Percentiles rank a stretch among this genome's conserved stretches.
Conservation (phyloP, 2,329 filamentous ascomycete genomes). For the Cercospora citrullina region DNA sequence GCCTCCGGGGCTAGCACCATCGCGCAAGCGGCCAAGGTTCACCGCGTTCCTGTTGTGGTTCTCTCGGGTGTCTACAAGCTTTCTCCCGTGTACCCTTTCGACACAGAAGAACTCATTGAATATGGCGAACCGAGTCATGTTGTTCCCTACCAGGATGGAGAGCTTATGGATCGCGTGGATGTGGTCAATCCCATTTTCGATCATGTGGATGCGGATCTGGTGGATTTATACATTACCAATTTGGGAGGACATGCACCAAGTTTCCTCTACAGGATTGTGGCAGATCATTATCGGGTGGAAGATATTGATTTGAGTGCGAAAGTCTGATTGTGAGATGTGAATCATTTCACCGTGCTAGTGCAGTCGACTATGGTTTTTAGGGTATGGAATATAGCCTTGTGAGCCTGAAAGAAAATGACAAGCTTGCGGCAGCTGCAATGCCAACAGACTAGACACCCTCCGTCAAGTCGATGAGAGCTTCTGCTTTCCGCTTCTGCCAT, state of each 20-base stretch:
- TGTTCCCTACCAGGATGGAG: conserved; percentile 74
- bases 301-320: conserved; percentile 57
- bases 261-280: conserved; percentile 71
- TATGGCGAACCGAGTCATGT: conserved; percentile 79
- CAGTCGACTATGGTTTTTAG: not conserved
- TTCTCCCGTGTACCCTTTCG: conserved; percentile 83
- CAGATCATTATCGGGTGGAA: conserved; percentile 73
- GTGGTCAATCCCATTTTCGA: conserved; percentile 79
- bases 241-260: conserved; percentile 70
- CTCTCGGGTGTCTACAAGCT: conserved; percentile 92
- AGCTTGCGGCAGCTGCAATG: not conserved
- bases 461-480: not conserved
- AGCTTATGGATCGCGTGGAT: conserved; percentile 74
- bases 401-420: not conserved
- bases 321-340: not conserved
- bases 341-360: not conserved
- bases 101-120: conserved; percentile 79
- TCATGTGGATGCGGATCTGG: conserved; percentile 72
- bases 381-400: not conserved
- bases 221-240: conserved; percentile 85
- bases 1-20: conserved; percentile 81
- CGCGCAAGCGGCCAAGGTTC: conserved; percentile 78
- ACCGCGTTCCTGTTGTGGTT: conserved; percentile 81
- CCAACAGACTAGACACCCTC: not conserved
- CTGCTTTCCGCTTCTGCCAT: not conserved